Conservation (phyloP, 2,329 filamentous ascomycete genomes). For the Madurella fahalii region DNA sequence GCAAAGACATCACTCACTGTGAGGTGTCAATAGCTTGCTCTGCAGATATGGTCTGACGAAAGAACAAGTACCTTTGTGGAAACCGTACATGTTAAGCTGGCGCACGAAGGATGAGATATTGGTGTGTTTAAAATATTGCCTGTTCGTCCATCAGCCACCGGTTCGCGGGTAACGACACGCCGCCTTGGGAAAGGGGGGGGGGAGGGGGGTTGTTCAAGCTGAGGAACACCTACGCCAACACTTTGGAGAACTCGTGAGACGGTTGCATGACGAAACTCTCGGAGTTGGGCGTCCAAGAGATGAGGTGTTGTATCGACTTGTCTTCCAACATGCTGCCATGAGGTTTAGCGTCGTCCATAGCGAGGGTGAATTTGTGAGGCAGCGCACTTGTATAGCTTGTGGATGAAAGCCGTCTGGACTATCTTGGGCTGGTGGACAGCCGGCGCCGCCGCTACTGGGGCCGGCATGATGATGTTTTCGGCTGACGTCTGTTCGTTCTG, state of each 20-base stretch:
- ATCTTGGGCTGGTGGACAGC: conserved; percentile 93
- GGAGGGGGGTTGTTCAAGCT: too few relatives aligned
- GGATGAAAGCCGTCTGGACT: conserved; percentile 96
- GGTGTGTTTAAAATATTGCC: conserved; percentile 98
- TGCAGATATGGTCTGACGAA: not conserved
- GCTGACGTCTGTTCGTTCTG: conserved; percentile 36
- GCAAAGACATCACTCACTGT: conserved; percentile 99
- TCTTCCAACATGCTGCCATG: conserved; percentile 87
- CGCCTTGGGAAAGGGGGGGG: not conserved
- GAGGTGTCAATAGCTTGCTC: conserved; percentile 25
- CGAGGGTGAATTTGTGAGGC: not conserved
- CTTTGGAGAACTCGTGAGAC: conserved; percentile 95
- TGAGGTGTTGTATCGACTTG: conserved; percentile 84
- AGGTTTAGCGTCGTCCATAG: conserved; percentile 23
- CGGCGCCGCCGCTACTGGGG: conserved; percentile 58
- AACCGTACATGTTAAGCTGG: conserved; percentile 98
- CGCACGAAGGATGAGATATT: conserved; percentile 98
- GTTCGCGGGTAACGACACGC: conserved; percentile 25
- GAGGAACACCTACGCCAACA: conserved; percentile 69
- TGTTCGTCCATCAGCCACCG: conserved; percentile 42
- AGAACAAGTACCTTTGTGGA: conserved; percentile 76
- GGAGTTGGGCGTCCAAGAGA: conserved; percentile 89
- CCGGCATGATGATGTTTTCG: conserved; percentile 44
- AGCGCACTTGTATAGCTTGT: conserved; percentile 95
- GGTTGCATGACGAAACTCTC: conserved; percentile 99